These are phyloP conservation scores for Trichosporon ovoides DNA, from an alignment of 1,284 basidiomycete species.

Conservation along the genomic window DNA sequence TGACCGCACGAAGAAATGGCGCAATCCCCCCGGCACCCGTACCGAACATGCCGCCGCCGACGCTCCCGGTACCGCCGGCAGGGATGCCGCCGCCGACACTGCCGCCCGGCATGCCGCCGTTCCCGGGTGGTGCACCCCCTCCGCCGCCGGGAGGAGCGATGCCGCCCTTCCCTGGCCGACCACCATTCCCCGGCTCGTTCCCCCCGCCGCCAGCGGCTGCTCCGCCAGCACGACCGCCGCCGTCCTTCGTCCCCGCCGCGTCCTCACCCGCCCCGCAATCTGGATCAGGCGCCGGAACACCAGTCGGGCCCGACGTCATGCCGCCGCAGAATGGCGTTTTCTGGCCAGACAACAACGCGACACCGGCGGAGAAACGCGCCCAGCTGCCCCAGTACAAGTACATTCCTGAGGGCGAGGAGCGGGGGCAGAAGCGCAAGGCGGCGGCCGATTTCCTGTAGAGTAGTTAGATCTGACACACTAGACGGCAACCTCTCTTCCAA, in stretches of 20 bases:
- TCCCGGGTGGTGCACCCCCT: conserved; percentile 21
- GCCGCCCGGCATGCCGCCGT: conserved; percentile 37
- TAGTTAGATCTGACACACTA: neutral
- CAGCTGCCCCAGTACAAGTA: conserved; percentile 65
- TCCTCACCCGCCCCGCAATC: conserved; percentile 26
- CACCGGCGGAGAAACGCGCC: conserved; percentile 63
- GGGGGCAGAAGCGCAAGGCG: conserved; percentile 45
- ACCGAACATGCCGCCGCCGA: conserved; percentile 44
- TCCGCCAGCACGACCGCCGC: conserved; percentile 28
- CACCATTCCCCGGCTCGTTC: conserved; percentile 27
- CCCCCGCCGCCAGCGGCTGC: conserved; percentile 22
- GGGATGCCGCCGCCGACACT: conserved; percentile 36
- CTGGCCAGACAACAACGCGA: conserved; percentile 46
- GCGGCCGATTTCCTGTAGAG: conserved; percentile 47
- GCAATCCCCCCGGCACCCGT: conserved; percentile 38
- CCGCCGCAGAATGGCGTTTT: conserved; percentile 47
- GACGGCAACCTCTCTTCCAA: neutral
- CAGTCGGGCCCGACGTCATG: conserved; percentile 20
- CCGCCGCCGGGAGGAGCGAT: conserved; percentile 16
- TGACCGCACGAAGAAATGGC: conserved; percentile 61
- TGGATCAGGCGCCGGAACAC: neutral
- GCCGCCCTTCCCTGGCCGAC: conserved; percentile 10
- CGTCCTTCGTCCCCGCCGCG: conserved; percentile 28
- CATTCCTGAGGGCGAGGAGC: conserved; percentile 43
- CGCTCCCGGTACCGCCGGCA: conserved; percentile 6